A percentile compares a stretch with the other conserved stretches of the same genome.
These are phyloP conservation scores for Chaetomium tenue DNA, from an alignment of 495 filamentous ascomycete species.

Conservation along the genomic window DNA sequence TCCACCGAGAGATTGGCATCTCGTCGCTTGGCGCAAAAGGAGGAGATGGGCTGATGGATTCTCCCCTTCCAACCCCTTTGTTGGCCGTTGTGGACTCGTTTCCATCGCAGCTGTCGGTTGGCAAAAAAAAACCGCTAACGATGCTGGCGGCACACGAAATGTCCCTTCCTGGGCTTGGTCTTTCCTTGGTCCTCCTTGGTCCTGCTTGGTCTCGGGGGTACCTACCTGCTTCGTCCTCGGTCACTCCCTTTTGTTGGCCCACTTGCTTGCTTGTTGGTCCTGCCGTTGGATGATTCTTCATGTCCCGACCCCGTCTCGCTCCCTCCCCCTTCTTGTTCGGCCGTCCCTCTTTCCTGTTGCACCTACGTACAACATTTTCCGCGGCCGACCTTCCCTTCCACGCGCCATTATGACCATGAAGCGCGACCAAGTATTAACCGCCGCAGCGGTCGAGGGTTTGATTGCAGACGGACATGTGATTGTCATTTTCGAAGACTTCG, in stretches of 20 bases:
- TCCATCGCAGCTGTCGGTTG: no score
- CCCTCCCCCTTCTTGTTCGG: neutral
- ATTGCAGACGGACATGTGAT: constrained; percentile 81
- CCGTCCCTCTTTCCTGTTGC: neutral
- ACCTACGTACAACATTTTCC: neutral
- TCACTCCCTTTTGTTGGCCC: neutral
- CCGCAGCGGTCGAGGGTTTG: constrained; percentile 61
- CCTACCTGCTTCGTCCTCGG: neutral
- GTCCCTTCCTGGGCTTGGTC: no score
- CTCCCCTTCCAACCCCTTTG: neutral
- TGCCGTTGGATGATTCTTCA: constrained; percentile 1
- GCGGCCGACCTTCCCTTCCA: neutral
- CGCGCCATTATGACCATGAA: neutral
- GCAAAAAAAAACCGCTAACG: no score
- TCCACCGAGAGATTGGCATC: neutral
- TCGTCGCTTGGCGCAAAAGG: constrained; percentile 1
- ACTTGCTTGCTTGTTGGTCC: neutral
- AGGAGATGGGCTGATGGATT: neutral
- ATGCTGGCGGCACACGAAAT: neutral
- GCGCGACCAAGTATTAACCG: constrained; percentile 6
- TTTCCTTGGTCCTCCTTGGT: neutral
- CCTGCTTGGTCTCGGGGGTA: neutral
- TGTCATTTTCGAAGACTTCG: constrained; percentile 75
- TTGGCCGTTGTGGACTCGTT: neutral
- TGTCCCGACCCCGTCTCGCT: neutral